Conservation (phyloP, 495 filamentous ascomycete genomes). For the Ramalina intermedia region DNA sequence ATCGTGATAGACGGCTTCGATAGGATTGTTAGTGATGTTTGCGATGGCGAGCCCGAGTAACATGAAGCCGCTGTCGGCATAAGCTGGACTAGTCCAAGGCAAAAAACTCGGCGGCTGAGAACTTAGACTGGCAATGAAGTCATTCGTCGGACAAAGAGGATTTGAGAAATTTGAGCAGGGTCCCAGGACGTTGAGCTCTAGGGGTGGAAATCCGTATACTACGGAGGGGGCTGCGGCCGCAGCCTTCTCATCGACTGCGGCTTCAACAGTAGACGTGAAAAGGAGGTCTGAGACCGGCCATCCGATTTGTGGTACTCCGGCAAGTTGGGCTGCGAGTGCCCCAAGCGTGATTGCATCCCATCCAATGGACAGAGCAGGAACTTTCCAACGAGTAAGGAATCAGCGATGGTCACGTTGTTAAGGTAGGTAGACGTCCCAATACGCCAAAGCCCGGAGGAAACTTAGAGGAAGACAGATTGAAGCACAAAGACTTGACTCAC, state of each 20-base stretch:
- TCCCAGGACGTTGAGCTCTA: constrained; percentile 16
- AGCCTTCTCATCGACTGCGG: neutral
- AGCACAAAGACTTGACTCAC: constrained; percentile 10
- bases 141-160: constrained; percentile 1
- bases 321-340: constrained; percentile 35
- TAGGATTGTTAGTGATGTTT: constrained; percentile 16
- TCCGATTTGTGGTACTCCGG: constrained; percentile 35
- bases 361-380: constrained; percentile 20
- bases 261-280: neutral
- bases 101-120: constrained; percentile 17
- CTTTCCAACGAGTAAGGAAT: no score
- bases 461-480: no score
- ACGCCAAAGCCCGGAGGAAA: no score
- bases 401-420: no score
- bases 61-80: constrained; percentile 21
- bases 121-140: constrained; percentile 14
- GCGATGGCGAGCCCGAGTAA: constrained; percentile 21
- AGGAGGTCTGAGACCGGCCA: constrained; percentile 11
- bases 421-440: no score
- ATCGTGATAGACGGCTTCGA: constrained; percentile 15
- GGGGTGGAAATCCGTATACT: constrained; percentile 23
- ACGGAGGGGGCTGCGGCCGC: constrained; percentile 8
- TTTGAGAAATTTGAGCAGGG: constrained; percentile 12
- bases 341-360: constrained; percentile 44
- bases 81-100: constrained; percentile 20